These are phyloP conservation scores for Lichtheimia ornata DNA, from an alignment of 371 early-diverging fungal genomes.

Conservation along the genomic window DNA sequence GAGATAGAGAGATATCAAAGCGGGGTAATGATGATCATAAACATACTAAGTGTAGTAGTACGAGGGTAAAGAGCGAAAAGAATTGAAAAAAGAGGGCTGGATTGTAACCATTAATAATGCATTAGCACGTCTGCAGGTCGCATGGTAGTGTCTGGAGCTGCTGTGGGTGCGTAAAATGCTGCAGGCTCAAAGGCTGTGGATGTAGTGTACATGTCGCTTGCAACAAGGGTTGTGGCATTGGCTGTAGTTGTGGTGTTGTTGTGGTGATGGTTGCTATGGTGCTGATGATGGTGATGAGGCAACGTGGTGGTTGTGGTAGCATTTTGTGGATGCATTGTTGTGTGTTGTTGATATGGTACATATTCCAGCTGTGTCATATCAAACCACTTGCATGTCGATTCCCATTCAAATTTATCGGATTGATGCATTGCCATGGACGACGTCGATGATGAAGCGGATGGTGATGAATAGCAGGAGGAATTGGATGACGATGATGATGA, in stretches of 20 bases:
- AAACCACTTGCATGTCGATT: constrained; percentile 1
- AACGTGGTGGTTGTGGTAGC: too few relatives aligned
- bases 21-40: too few relatives aligned
- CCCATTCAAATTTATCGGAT: neutral
- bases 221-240: neutral
- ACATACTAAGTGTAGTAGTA: too few relatives aligned
- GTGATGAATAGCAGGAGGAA: constrained; percentile 14
- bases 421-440: neutral
- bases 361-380: constrained; percentile 1
- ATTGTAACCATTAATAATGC: constrained; percentile 7
- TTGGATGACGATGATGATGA: constrained; percentile 4
- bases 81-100: neutral
- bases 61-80: neutral
- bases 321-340: constrained; percentile 10
- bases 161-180: neutral
- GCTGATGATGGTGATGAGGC: neutral
- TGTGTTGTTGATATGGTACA: neutral
- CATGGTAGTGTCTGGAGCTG: neutral
- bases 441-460: constrained; percentile 7
- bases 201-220: constrained; percentile 8
- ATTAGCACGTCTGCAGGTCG: constrained; percentile 14
- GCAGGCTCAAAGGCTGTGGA: constrained; percentile 2
- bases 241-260: neutral
- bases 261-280: neutral
- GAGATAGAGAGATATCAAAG: too few relatives aligned